Conservation (phyloP, 768 basidiomycete genomes). For the Polyporus arcularius region DNA sequence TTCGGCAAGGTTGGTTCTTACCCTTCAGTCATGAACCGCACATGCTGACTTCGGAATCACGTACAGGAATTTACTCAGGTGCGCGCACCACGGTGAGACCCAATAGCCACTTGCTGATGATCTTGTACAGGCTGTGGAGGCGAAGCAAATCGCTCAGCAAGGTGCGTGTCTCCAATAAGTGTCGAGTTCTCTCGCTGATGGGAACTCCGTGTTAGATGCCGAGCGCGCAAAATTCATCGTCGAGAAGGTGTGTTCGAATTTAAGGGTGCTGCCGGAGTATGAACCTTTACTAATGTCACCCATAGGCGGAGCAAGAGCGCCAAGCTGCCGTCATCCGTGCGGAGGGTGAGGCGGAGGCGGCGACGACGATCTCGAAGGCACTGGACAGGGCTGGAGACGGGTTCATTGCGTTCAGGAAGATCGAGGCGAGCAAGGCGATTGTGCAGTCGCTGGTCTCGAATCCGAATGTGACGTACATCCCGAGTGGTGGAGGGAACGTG, state of each 20-base stretch:
- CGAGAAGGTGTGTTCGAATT: slow-evolving; percentile 71
- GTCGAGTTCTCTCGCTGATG: neutral
- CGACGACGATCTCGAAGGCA: slow-evolving; percentile 86
- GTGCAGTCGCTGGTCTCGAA: slow-evolving; percentile 79
- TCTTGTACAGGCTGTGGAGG: slow-evolving; percentile 81
- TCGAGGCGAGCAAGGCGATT: slow-evolving; percentile 98
- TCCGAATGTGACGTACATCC: slow-evolving; percentile 88
- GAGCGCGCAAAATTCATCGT: slow-evolving; percentile 99
- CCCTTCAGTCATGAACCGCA: neutral
- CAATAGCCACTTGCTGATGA: neutral
- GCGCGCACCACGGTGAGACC: slow-evolving; percentile 14
- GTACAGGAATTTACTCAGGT: slow-evolving; percentile 82
- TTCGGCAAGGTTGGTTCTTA: slow-evolving; percentile 70
- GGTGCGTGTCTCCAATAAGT: slow-evolving; percentile 45
- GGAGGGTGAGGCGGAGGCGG: slow-evolving; percentile 98
- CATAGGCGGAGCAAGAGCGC: slow-evolving; percentile 95
- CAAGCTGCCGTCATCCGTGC: slow-evolving; percentile 98
- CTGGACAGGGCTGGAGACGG: slow-evolving; percentile 95
- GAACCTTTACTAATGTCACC: slow-evolving; percentile 7
- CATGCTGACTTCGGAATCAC: slow-evolving; percentile 10
- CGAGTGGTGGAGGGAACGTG: slow-evolving; percentile 77
- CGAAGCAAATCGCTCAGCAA: slow-evolving; percentile 99
- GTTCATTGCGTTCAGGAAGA: slow-evolving; percentile 92
- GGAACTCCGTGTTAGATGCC: slow-evolving; percentile 60
- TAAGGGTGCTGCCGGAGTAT: neutral